Evolutionary conservation across 768 basidiomycete genomes (phyloP).

Genomic region (Boletus tomentosulus): DNA sequence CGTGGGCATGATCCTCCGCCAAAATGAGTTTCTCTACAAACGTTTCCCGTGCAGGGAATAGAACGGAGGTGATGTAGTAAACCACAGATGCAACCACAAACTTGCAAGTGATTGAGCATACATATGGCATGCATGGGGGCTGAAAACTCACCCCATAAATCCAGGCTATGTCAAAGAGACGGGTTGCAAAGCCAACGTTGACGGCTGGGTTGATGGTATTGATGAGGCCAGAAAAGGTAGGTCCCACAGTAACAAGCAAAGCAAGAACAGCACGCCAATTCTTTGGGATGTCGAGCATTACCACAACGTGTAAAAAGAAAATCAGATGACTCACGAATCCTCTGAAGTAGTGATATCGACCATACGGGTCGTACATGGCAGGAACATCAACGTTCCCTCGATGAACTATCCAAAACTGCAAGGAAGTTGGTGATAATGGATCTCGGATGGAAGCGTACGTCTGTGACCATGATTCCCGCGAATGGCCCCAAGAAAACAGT

Average conservation of each 20-base stretch:
- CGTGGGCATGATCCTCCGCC: slow-evolving; percentile 10
- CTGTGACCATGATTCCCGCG: slow-evolving; percentile 65
- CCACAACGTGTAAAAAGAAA: not conserved
- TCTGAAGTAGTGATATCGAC: slow-evolving; percentile 71
- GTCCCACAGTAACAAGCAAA: slow-evolving; percentile 62
- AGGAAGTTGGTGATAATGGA: not conserved
- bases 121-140: not conserved
- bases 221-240: slow-evolving; percentile 74
- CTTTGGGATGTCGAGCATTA: slow-evolving; percentile 32
- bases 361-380: slow-evolving; percentile 76
- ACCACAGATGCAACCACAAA: slow-evolving; percentile 23
- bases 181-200: slow-evolving; percentile 51
- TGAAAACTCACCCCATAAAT: slow-evolving; percentile 58
- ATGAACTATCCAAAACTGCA: slow-evolving; percentile 76
- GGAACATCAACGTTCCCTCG: slow-evolving; percentile 71
- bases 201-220: slow-evolving; percentile 66
- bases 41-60: slow-evolving; percentile 25
- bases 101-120: slow-evolving; percentile 3
- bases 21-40: slow-evolving; percentile 25
- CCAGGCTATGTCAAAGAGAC: slow-evolving; percentile 71
- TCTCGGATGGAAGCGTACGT: slow-evolving; percentile 36
- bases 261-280: slow-evolving; percentile 81
- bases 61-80: slow-evolving; percentile 24
- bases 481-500: slow-evolving; percentile 86
- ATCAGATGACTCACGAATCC: slow-evolving; percentile 56